Percentiles rank a stretch among this genome's conserved stretches.
phyloP scores from a whole-genome alignment of 192 early-diverging fungal species.

The Rhizophagus clarus region DNA sequence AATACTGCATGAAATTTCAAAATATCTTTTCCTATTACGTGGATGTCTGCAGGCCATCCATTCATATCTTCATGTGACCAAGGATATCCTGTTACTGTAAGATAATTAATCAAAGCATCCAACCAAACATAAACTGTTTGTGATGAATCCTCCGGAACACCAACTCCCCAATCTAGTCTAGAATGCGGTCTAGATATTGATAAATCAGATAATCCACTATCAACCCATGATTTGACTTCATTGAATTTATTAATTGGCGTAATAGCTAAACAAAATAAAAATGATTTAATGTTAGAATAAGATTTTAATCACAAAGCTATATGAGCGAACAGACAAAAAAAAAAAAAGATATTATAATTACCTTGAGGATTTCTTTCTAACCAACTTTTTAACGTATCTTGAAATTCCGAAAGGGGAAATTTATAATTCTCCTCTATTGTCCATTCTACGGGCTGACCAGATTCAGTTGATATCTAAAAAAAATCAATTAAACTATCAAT shows the following conservation, averaged over 20 bases:
- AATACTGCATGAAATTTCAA: slow-evolving; percentile 95
- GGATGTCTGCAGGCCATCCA: slow-evolving; percentile 73
- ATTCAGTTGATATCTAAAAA: slow-evolving; percentile 71
- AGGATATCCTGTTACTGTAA: slow-evolving; percentile 86
- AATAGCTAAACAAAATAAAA: slow-evolving; percentile 52
- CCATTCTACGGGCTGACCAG: slow-evolving; percentile 88
- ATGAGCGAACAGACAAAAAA: neutral
- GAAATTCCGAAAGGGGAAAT: slow-evolving; percentile 73
- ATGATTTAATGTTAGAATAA: neutral
- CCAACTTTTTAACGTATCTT: slow-evolving; percentile 67
- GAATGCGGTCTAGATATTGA: slow-evolving; percentile 83
- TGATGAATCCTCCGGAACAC: slow-evolving; percentile 81
- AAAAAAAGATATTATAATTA: slow-evolving; percentile 7
- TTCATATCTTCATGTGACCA: slow-evolving; percentile 47
- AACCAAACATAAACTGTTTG: slow-evolving; percentile 98
- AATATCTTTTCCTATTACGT: slow-evolving; percentile 97
- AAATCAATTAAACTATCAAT: slow-evolving; percentile 5
- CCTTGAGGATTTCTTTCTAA: slow-evolving; percentile 65
- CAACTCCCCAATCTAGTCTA: slow-evolving; percentile 87
- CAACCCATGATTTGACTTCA: slow-evolving; percentile 68
- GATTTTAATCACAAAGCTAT: no score
- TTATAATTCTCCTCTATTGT: slow-evolving; percentile 93
- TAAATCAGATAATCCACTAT: slow-evolving; percentile 67
- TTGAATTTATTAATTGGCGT: slow-evolving; percentile 62
- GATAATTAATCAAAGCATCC: slow-evolving; percentile 92